Conservation (phyloP, 176 grass and related monocot genomes). For the Stipa capillata region DNA sequence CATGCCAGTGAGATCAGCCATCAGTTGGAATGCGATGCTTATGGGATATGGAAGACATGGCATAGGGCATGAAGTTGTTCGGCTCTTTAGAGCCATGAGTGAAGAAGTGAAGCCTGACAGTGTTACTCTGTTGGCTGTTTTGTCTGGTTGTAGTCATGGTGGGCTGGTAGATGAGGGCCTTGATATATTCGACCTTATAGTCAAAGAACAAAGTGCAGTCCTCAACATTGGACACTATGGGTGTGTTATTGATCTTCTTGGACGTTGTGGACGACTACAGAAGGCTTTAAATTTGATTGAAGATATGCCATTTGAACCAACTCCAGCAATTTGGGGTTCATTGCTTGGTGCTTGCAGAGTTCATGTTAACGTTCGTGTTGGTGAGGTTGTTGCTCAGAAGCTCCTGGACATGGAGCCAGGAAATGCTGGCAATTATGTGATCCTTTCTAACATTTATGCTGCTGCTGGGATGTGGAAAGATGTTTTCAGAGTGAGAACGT, state of each 20-base stretch:
- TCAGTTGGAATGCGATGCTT: constrained; percentile 72
- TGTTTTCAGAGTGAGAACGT: constrained; percentile 52
- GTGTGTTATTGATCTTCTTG: constrained; percentile 75
- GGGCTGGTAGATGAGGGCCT: constrained; percentile 61
- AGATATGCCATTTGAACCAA: constrained; percentile 61
- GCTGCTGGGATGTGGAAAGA: constrained; percentile 61
- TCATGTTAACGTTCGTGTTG: constrained; percentile 47
- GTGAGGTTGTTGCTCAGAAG: constrained; percentile 49
- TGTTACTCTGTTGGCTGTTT: constrained; percentile 54
- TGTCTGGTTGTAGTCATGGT: constrained; percentile 63
- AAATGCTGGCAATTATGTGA: constrained; percentile 83
- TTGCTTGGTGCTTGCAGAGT: constrained; percentile 66
- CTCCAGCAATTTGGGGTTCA: constrained; percentile 62
- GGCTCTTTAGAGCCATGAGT: constrained; percentile 48
- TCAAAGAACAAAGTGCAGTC: constrained; percentile 40
- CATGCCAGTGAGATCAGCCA: constrained; percentile 55
- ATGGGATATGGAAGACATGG: constrained; percentile 73
- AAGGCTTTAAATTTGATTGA: constrained; percentile 47
- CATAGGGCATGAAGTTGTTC: constrained; percentile 41
- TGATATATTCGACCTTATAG: constrained; percentile 46
- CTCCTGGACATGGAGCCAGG: constrained; percentile 65
- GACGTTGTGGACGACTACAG: constrained; percentile 49
- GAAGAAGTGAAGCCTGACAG: constrained; percentile 49
- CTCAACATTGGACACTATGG: constrained; percentile 54
- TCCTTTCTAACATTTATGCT: constrained; percentile 87